These are phyloP conservation scores for Fabrea salina DNA, from an alignment of 169 alveolate genomes.

Conservation along the genomic window DNA sequence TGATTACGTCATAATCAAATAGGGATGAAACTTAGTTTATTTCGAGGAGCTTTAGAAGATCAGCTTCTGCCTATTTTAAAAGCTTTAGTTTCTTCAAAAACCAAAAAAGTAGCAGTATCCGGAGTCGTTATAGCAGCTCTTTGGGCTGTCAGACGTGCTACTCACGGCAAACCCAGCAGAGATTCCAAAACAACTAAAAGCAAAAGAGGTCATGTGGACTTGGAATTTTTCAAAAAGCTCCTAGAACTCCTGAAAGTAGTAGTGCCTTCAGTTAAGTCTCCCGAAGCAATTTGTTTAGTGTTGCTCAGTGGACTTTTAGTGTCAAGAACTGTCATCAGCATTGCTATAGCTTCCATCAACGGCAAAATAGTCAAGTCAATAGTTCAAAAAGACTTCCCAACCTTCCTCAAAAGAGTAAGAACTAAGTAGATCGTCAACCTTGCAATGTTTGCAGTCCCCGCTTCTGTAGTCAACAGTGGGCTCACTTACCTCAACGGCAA, in stretches of 20 bases:
- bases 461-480: constrained; percentile 76
- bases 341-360: constrained; percentile 72
- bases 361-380: constrained; percentile 80
- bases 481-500: constrained; percentile 61
- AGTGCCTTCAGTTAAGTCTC: constrained; percentile 57
- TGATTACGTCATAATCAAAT: too few relatives aligned
- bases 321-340: constrained; percentile 71
- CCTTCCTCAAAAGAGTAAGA: constrained; percentile 51
- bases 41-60: too few relatives aligned
- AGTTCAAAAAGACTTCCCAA: constrained; percentile 48
- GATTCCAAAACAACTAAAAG: neutral
- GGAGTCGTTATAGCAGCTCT: neutral
- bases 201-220: constrained; percentile 66
- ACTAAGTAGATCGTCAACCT: constrained; percentile 33
- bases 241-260: constrained; percentile 56
- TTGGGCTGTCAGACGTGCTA: neutral
- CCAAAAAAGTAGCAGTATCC: neutral
- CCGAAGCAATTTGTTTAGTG: constrained; percentile 47
- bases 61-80: neutral
- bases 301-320: constrained; percentile 64
- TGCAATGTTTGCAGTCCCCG: constrained; percentile 73
- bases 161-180: neutral
- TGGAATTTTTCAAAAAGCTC: constrained; percentile 55
- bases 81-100: neutral
- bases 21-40: too few relatives aligned